Conservation (phyloP, 1,284 basidiomycete species). For the Xerocomus amazonicus region DNA sequence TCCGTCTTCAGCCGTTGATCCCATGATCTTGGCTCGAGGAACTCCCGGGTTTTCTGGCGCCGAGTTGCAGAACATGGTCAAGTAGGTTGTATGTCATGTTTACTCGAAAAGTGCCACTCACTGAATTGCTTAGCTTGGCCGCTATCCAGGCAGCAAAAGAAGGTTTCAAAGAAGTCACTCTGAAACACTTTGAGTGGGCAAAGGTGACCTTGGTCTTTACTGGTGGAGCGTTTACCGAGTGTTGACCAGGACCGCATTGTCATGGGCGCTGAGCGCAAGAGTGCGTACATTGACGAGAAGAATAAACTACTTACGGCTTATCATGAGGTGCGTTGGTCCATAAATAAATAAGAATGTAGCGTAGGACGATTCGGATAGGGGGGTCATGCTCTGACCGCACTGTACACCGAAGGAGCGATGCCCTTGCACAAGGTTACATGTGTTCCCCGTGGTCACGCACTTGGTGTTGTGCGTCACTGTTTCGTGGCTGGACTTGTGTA, state of each 20-base stretch:
- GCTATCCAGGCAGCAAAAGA: slow-evolving; percentile 91
- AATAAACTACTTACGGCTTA: slow-evolving; percentile 88
- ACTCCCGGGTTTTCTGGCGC: slow-evolving; percentile 91
- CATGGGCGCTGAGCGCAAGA: slow-evolving; percentile 92
- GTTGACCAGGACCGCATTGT: slow-evolving; percentile 76
- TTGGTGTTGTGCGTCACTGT: slow-evolving; percentile 69
- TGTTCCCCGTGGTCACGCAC: slow-evolving; percentile 87
- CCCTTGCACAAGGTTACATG: slow-evolving; percentile 96
- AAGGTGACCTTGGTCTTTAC: slow-evolving; percentile 49
- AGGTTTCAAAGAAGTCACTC: slow-evolving; percentile 63
- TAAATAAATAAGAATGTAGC: background rate
- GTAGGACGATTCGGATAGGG: slow-evolving; percentile 47
- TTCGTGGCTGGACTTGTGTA: background rate
- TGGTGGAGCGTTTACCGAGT: slow-evolving; percentile 1
- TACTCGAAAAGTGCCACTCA: slow-evolving; percentile 1
- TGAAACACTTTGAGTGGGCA: slow-evolving; percentile 93
- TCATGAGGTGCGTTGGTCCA: slow-evolving; percentile 64
- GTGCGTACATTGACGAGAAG: slow-evolving; percentile 81
- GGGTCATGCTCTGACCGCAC: slow-evolving; percentile 86
- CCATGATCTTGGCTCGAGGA: slow-evolving; percentile 82
- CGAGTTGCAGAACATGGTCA: slow-evolving; percentile 91
- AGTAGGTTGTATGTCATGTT: slow-evolving; percentile 49
- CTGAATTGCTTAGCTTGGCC: slow-evolving; percentile 55
- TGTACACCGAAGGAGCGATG: slow-evolving; percentile 91
- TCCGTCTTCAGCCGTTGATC: slow-evolving; percentile 61